Base-by-base conservation (phyloP, 352 stramenopile species). In the Vaucheria bursata region DNA sequence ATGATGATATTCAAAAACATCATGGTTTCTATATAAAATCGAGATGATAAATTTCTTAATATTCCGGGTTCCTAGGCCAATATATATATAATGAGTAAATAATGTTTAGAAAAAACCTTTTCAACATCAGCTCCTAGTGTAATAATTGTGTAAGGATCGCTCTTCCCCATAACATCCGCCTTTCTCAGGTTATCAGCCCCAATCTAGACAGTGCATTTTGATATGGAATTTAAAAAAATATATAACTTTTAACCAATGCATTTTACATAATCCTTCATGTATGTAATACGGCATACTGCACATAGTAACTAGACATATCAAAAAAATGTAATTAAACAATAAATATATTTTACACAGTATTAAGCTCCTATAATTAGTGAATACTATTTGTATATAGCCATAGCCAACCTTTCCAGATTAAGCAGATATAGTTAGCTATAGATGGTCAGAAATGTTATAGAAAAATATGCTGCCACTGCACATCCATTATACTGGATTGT, bases 111-210 rank as follows among this genome's bases (percentile, higher is more conserved):
- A 18, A 25, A 18, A 18, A 59, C 45, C 45, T 59, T 59, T 25
- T 71, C 39, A 5, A 77, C 37, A 0, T 1, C 31, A 29, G 25
- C 29, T 32, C 75, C 75, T 2, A 80, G 65, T 37, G 71, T 80
- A 1, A 80, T 35, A 29, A 40, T 45, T 8, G 77, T 70, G 75
- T 78, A 80, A 3, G 75, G 75, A 37, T 80, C 75, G 0, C 64
- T 69, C 75, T 80, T 80, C 49, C 75, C 74, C 34, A 71, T 5
- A 31, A 72, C 25, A 52, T 80, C 75, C n/a, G 75, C 66, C n/a
- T 35, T 65, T n/a, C 35, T 34, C 66, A 80, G 33, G 35, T 80
- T 52, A 37, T 77, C 68, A 35, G 40, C 65, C 35, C 77, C 73
- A 35, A 82, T 69, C 12, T 79, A 5, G 34, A 59, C 71, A 32